Conservation (phyloP, 179 eudicot species). For the Pouteria campechiana region DNA sequence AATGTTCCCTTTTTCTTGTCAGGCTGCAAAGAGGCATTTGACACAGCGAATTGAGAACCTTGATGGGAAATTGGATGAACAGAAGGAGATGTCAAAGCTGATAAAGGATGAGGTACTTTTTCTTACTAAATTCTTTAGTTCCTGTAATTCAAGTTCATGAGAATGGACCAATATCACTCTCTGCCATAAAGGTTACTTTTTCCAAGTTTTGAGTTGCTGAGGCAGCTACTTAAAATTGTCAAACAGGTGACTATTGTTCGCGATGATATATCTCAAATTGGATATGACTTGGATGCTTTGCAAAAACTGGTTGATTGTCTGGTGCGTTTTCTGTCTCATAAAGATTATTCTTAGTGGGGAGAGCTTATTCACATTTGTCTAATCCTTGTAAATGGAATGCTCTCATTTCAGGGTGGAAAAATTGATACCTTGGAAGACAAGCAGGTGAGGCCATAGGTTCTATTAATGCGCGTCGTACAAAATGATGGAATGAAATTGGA, state of each 20-base stretch:
- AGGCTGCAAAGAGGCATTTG: conserved; percentile 85
- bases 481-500: neutral
- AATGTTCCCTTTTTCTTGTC: conserved; percentile 4
- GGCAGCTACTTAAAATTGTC: conserved; percentile 10
- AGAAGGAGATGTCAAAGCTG: conserved; percentile 57
- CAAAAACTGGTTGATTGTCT: conserved; percentile 42
- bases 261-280: conserved; percentile 48
- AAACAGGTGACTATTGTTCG: conserved; percentile 62
- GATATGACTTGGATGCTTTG: conserved; percentile 41
- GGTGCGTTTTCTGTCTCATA: conserved; percentile 32
- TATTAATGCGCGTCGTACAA: no score
- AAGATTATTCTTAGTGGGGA: neutral
- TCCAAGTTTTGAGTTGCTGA: no score
- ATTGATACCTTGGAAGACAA: conserved; percentile 49
- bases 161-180: neutral
- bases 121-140: neutral
- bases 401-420: conserved; percentile 44
- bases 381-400: neutral
- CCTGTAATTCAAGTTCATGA: neutral
- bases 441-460: conserved; percentile 35
- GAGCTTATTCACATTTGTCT: neutral
- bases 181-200: neutral
- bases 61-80: conserved; percentile 84
- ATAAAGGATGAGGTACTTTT: conserved; percentile 63
- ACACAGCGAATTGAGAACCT: conserved; percentile 74